Conservation (phyloP, 345 rosid genomes). For the Microcos paniculata region DNA sequence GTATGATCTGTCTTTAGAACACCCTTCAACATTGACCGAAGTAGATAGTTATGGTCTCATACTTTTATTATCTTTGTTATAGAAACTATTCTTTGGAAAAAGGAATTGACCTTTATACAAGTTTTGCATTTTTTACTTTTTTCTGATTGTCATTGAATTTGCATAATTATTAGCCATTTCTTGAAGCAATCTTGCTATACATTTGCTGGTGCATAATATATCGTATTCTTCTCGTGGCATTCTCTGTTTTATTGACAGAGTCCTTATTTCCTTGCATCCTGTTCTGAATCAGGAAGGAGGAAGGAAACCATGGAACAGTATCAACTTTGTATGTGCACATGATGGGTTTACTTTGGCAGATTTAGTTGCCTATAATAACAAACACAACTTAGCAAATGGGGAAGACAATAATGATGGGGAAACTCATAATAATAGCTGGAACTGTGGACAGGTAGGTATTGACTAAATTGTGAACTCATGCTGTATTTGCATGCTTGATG, state of each 20-base stretch:
- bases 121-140: not conserved
- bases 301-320: constrained; percentile 94
- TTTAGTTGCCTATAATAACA: constrained; percentile 79
- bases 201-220: not conserved
- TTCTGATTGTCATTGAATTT: not conserved
- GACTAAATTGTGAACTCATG: not conserved
- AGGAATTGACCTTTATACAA: not conserved
- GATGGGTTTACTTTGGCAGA: constrained; percentile 94
- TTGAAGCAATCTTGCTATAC: not conserved
- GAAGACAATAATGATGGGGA: constrained; percentile 97
- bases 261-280: not conserved
- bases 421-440: constrained; percentile 92
- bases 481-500: constrained; percentile 7
- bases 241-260: not conserved
- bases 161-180: not conserved
- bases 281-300: constrained; percentile 70
- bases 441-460: constrained; percentile 80
- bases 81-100: not conserved
- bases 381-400: constrained; percentile 90
- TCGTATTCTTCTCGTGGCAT: not conserved
- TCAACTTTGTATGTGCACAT: constrained; percentile 92
- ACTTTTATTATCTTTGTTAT: not conserved
- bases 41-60: not conserved
- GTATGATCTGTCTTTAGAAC: not conserved
- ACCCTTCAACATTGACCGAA: not conserved